Evolutionary conservation across 1,284 basidiomycete genomes (phyloP), one percentile per base, ranked within the genome.

Genomic region (Ceratobasidium sp.): DNA sequence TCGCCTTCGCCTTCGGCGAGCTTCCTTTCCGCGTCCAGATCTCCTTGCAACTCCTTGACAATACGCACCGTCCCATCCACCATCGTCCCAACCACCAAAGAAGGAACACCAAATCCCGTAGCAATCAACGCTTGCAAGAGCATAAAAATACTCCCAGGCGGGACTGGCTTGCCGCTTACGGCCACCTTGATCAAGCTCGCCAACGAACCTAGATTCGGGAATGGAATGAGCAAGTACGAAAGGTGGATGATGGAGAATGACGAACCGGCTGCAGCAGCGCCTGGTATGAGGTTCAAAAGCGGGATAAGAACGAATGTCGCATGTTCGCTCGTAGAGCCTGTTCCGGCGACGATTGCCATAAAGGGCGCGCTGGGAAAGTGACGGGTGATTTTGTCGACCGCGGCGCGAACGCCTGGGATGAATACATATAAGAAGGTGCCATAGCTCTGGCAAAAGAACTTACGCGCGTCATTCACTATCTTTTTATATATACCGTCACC

Each of bases 141-240:
- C 0, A 57, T 75, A 20, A 66, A 77, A 41, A 60, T 38, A 18
- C 50, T 66, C 0, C 75, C 74, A 10, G 75, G 41, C 10, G 55
- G 38, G 20, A 77, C 52, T 6, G 75, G 41, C 14, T 35, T 59
- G 2, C 78, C 74, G 33, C 65, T 71, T 7, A 70, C n/a, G 14
- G 55, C 44, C 23, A 68, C 64, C 50, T 79, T 75, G 10, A 77
- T 48, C 2, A 50, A 27, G 7, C 75, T 68, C 14, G 78, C 78
- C 14, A 77, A 23, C 7, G 78, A 77, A 27, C 74, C 78, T 79
- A n/a, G n/a, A n/a, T n/a, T n/a, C n/a, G n/a, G n/a, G n/a, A n/a
- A n/a, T n/a, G 6, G 16, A 10, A 38, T 14, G 59, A 60, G 16
- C 16, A 1, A 7, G 23, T 30, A 7, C 30, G 1, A 5, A 7